Conservation (phyloP, 768 basidiomycete species). For the Mycena indigotica region DNA sequence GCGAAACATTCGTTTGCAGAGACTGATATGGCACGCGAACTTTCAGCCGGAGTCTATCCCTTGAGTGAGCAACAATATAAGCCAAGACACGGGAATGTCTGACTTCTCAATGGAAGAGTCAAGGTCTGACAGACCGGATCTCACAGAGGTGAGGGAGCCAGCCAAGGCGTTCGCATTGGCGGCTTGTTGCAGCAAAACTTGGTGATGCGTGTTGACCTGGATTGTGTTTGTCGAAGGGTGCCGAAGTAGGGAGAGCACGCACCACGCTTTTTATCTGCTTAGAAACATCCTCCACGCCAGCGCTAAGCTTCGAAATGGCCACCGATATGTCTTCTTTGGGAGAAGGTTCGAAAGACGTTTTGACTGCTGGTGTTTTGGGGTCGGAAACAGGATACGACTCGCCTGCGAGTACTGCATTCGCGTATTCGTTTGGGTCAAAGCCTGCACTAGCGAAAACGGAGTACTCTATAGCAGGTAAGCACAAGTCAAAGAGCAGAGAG, state of each 20-base stretch:
- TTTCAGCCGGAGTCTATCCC: slow-evolving; percentile 74
- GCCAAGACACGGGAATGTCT: slow-evolving; percentile 23
- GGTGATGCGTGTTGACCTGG: slow-evolving; percentile 83
- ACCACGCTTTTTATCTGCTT: slow-evolving; percentile 88
- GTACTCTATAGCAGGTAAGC: slow-evolving; percentile 54
- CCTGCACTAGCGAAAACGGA: slow-evolving; percentile 68
- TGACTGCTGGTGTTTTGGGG: slow-evolving; percentile 30
- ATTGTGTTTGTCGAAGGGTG: slow-evolving; percentile 4
- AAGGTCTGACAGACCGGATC: slow-evolving; percentile 71
- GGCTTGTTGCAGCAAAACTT: slow-evolving; percentile 80
- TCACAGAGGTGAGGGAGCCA: slow-evolving; percentile 66
- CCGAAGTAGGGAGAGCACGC: slow-evolving; percentile 27
- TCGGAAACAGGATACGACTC: slow-evolving; percentile 63
- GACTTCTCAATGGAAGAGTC: slow-evolving; percentile 79
- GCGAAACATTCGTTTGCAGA: slow-evolving; percentile 67
- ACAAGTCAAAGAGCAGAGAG: slow-evolving; percentile 4
- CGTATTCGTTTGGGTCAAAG: slow-evolving; percentile 90
- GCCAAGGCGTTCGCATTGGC: slow-evolving; percentile 72
- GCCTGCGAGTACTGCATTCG: slow-evolving; percentile 86
- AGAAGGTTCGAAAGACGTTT: slow-evolving; percentile 53
- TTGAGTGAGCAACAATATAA: slow-evolving; percentile 24
- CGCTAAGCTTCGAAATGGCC: slow-evolving; percentile 84
- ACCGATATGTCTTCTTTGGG: slow-evolving; percentile 87
- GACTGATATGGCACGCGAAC: slow-evolving; percentile 82
- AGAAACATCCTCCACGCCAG: slow-evolving; percentile 88